A percentile compares a stretch with the other conserved stretches of the same genome.
Conservation (phyloP, 2,329 filamentous ascomycete genomes). For the Fusarium chaquense region DNA sequence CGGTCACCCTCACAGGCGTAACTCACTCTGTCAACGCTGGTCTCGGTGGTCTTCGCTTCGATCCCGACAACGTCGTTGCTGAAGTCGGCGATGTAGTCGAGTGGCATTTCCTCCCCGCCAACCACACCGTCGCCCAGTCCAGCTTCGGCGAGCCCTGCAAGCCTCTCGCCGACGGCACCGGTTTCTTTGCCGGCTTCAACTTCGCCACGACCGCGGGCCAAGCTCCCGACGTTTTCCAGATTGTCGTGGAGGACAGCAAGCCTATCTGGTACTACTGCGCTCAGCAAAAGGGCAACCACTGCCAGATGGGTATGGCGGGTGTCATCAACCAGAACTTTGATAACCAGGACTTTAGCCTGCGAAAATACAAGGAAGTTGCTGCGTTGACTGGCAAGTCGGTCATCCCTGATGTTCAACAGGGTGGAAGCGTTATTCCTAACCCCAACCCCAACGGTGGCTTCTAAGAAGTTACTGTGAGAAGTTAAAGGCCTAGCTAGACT, state of each 20-base stretch:
- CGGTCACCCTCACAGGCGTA: slow-evolving; percentile 54
- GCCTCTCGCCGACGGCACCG: slow-evolving; percentile 53
- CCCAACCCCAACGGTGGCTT: slow-evolving; percentile 58
- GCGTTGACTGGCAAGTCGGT: slow-evolving; percentile 49
- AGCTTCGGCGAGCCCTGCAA: slow-evolving; percentile 58
- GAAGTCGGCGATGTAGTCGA: slow-evolving; percentile 63
- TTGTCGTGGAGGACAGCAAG: slow-evolving; percentile 55
- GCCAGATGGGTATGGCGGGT: slow-evolving; percentile 62
- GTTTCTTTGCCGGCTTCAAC: slow-evolving; percentile 62
- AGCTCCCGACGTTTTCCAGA: slow-evolving; percentile 58
- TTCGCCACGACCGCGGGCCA: slow-evolving; percentile 54
- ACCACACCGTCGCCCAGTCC: slow-evolving; percentile 63
- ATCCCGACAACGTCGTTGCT: slow-evolving; percentile 63
- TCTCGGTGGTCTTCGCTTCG: slow-evolving; percentile 60
- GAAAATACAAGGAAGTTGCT: slow-evolving; percentile 54
- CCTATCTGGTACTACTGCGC: slow-evolving; percentile 62
- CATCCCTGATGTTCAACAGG: slow-evolving; percentile 51
- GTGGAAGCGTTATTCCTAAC: slow-evolving; percentile 55
- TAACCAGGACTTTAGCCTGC: slow-evolving; percentile 54
- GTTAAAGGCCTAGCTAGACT: background rate
- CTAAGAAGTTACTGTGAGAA: slow-evolving; percentile 10
- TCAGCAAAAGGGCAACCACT: slow-evolving; percentile 58
- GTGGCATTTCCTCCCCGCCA: slow-evolving; percentile 65
- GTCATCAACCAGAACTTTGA: slow-evolving; percentile 63
- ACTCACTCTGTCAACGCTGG: slow-evolving; percentile 62